Evolutionary conservation across 2,329 filamentous ascomycete genomes (phyloP), one percentile per base, ranked within the genome.

Genomic region (Sarocladiaceae sp.): DNA sequence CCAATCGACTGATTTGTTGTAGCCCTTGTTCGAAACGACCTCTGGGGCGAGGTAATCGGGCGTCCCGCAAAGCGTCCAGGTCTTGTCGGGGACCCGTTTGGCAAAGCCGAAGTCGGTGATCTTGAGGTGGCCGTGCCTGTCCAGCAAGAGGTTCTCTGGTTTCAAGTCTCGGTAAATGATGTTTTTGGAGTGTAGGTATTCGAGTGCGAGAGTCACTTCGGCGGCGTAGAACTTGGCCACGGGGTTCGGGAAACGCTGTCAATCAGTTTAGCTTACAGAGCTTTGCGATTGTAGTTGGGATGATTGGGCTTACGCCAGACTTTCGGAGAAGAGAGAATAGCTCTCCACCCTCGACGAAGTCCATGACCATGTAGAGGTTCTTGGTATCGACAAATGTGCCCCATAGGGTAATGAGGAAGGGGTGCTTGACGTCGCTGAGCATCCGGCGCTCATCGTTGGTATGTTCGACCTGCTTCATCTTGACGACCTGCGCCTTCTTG

Each of bases 281-380:
- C 31, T 17, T 26, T 26, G 10, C 22, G 13, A 18, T 47, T 10
- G 22, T 4, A 11, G 11, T n/a, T 5, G 37, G 13, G 39, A 23
- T 23, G 6, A 36, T 15, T n/a, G 44, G 51, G 73, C 78, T 72
- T 79, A 82, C 82, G 80, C 93, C 86, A 78, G 93, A 97, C 72
- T 99, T 97, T 62, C 94, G 82, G 62, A 99, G 76, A 62, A 99
- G 73, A 60, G 93, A 97, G 70, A 99, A 99, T 52, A 99, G 78
- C 77, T 99, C 94, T 64, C 94, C 94, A 60, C 94, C 94, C 72
- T 99, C 94, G 51, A 99, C 93, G 75, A 99, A 99, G 71, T 99
- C 94, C 94, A 99, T 99, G 63, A 99, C 94, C 94, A 99, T 99
- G 80, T 99, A 99, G 31, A 99, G 76, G 67, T 97, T 97, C 73